A percentile compares a stretch with the other conserved stretches of the same genome.
phyloP scores from a whole-genome alignment of 257 asterid species.

The Nicotiana undulata region DNA sequence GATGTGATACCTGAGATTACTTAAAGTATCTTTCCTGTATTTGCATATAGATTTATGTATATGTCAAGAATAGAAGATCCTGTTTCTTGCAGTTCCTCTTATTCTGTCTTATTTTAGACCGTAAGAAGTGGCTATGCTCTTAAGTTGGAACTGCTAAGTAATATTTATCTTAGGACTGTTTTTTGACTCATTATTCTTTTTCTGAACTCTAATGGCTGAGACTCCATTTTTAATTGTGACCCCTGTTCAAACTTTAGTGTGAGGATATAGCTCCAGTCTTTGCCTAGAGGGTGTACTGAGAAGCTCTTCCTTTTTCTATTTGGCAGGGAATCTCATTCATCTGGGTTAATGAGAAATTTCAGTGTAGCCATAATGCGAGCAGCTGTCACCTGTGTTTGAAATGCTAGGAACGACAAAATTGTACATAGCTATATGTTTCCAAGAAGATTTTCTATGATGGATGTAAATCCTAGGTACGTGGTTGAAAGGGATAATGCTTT shows the following conservation, averaged over 20 bases:
- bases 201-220: not conserved
- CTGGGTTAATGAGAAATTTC: not conserved
- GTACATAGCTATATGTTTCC: conserved; percentile 22
- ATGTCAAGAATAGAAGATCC: not conserved
- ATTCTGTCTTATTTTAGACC: not conserved
- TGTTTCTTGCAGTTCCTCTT: not conserved
- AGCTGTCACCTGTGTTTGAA: not conserved
- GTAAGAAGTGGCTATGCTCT: conserved; percentile 2
- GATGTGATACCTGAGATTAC: not conserved
- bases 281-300: not conserved
- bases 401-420: conserved; percentile 11
- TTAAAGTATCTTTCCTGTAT: not conserved
- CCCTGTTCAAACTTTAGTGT: not conserved
- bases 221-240: not conserved
- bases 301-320: not conserved
- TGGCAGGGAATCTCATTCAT: not conserved
- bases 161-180: not conserved
- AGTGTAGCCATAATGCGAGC: not conserved
- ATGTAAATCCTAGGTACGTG: conserved; percentile 28
- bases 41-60: not conserved
- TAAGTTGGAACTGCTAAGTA: not conserved
- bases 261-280: not conserved
- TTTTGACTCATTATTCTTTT: not conserved
- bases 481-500: conserved; percentile 13
- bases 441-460: conserved; percentile 38